phyloP scores from a whole-genome alignment of 2,329 filamentous ascomycete species.

The Xylaria sp. region DNA sequence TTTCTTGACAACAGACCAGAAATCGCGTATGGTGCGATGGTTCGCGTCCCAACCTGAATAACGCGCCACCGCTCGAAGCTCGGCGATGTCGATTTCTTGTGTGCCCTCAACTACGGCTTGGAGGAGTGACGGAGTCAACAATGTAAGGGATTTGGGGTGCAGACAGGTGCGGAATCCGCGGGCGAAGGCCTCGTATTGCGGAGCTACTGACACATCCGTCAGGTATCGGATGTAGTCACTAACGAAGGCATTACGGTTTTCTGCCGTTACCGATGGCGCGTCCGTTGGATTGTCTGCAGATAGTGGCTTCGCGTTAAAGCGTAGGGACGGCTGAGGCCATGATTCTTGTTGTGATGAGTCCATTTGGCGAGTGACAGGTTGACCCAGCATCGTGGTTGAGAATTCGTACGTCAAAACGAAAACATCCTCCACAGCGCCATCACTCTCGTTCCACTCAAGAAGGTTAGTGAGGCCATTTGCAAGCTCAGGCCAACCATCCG shows the following conservation, averaged over 20 bases:
- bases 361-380: slow-evolving; percentile 68
- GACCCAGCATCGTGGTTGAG: slow-evolving; percentile 69
- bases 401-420: slow-evolving; percentile 90
- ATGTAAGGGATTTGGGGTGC: slow-evolving; percentile 72
- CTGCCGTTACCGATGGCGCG: slow-evolving; percentile 79
- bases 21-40: slow-evolving; percentile 77
- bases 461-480: slow-evolving; percentile 78
- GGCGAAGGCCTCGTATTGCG: slow-evolving; percentile 83
- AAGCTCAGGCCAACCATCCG: slow-evolving; percentile 87
- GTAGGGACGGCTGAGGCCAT: slow-evolving; percentile 65
- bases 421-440: slow-evolving; percentile 82
- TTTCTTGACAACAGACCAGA: slow-evolving; percentile 81
- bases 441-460: slow-evolving; percentile 77
- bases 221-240: slow-evolving; percentile 87
- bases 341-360: slow-evolving; percentile 50
- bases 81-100: slow-evolving; percentile 79
- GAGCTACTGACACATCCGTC: slow-evolving; percentile 77
- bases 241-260: slow-evolving; percentile 81
- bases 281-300: slow-evolving; percentile 59
- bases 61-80: slow-evolving; percentile 74
- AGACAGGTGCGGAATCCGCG: slow-evolving; percentile 83
- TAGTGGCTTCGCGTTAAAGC: slow-evolving; percentile 42
- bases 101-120: slow-evolving; percentile 85
- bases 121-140: slow-evolving; percentile 77
- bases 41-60: slow-evolving; percentile 83